Evolutionary conservation across 768 basidiomycete species (phyloP).

Genomic region (Pleurotus tuber-regium): DNA sequence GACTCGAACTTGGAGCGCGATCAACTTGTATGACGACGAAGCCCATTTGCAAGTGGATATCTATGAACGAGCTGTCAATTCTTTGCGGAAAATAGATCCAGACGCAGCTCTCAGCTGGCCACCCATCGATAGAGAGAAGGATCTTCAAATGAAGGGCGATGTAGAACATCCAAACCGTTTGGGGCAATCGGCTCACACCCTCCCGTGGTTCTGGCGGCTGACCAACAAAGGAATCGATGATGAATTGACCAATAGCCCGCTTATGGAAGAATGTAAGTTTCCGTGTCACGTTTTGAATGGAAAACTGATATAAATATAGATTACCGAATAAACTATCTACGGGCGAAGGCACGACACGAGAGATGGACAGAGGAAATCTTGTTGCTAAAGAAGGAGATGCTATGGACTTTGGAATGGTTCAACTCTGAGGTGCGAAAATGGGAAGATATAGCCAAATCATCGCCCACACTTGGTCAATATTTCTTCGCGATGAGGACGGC

Average conservation of each 20-base stretch:
- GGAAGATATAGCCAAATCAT: not conserved
- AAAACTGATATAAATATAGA: not conserved
- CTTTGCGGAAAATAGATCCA: not conserved
- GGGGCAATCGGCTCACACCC: constrained; percentile 3
- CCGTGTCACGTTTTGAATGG: not conserved
- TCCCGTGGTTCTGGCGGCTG: constrained; percentile 12
- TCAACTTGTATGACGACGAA: not conserved
- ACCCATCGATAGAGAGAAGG: not conserved
- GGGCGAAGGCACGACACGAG: constrained; percentile 15
- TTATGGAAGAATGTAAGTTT: constrained; percentile 11
- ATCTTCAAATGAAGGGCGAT: constrained; percentile 8
- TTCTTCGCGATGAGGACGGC: not conserved
- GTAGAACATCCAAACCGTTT: constrained; percentile 3
- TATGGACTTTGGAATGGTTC: constrained; percentile 15
- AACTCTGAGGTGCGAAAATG: not conserved
- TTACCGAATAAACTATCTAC: constrained; percentile 13
- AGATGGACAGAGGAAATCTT: constrained; percentile 19
- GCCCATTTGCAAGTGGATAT: not conserved
- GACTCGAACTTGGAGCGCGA: not conserved
- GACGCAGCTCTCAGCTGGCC: not conserved
- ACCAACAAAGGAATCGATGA: not conserved
- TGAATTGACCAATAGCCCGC: not conserved
- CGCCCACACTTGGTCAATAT: not conserved
- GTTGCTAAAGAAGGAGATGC: constrained; percentile 18
- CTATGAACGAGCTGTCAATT: not conserved